Evolutionary conservation across 345 rosid genomes (phyloP).

Genomic region (Rhizophora mangle): DNA sequence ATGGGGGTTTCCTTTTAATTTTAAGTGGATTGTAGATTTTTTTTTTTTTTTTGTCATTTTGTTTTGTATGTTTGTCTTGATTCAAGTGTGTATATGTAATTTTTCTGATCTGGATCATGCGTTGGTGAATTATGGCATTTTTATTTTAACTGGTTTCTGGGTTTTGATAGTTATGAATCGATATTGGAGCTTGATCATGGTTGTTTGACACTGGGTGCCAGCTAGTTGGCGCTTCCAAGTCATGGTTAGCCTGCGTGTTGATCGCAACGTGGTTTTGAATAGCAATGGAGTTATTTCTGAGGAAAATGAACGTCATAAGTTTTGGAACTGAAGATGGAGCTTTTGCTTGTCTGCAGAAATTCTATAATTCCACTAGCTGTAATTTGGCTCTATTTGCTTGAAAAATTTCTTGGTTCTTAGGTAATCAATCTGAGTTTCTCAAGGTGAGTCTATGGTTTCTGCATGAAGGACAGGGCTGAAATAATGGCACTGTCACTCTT

Average conservation of each 20-base stretch:
- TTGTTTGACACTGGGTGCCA: not conserved
- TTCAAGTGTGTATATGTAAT: not conserved
- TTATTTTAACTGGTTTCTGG: not conserved
- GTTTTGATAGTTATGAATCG: not conserved
- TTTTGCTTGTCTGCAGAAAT: too few species aligned
- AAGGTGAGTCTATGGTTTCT: not conserved
- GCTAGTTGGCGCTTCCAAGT: not conserved
- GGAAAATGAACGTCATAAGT: not conserved
- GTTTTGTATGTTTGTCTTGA: not conserved
- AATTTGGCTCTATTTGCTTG: too few species aligned
- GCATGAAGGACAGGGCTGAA: not conserved
- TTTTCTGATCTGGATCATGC: slow-evolving; percentile 7
- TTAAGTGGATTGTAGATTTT: not conserved
- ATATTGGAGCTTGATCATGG: slow-evolving; percentile 1
- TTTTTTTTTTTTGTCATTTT: not conserved
- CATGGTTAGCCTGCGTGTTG: not conserved
- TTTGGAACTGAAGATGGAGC: too few species aligned
- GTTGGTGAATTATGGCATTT: not conserved
- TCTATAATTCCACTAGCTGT: too few species aligned
- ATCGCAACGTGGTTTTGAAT: too few species aligned
- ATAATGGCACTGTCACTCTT: not conserved
- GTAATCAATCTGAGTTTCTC: too few species aligned
- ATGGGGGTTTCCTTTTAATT: not conserved
- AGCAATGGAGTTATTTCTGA: not conserved
- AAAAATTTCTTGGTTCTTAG: too few species aligned